Base-by-base conservation (phyloP, 2,329 filamentous ascomycete species). In the Phoma sp. region DNA sequence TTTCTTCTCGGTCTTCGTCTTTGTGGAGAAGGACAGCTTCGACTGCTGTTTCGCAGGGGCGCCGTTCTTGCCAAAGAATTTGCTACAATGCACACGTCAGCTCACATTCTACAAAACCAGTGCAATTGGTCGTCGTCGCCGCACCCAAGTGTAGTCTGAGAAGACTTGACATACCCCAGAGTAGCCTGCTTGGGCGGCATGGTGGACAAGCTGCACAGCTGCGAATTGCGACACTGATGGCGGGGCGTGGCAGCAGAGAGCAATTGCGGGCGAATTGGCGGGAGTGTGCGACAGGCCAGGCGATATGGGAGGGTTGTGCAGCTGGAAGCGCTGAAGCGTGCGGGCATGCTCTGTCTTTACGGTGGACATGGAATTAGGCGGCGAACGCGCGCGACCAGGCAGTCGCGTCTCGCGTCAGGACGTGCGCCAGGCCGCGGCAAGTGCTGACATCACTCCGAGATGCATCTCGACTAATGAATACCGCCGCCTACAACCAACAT, bases 161-260 rank as follows among this genome's bases (percentile, higher is more conserved):
- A 82, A 68, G 87, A 79, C 77, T 85, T 88, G 60, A 94, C 92
- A 79, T 95, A 96, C 92, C 91, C 91, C 75, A 96, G 79, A 58
- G 90, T 96, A 69, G 90, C 87, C 79, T 96, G 92, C 74, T 91
- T 92, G 19, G 79, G 78, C 44, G 79, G 65, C 80, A 82, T 82
- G 37, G 45, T 60, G 65, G 57, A 57, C n/a, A 57, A 38, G 54
- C 40, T 55, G 43, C 51, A 43, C 17, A 25, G 39, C 40, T 36
- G 51, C 31, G 27, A 38, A 24, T 27, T 39, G 43, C 49, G 45
- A 38, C 36, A 32, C 51, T 32, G 58, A 41, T 49, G 47, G 43
- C 39, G 51, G 39, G 48, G 41, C 3, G 40, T 32, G 32, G 43
- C 24, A 15, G 58, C 40, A 46, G 51, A 51, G 12, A 57, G 52